These are phyloP conservation scores for Lepidium aucheri DNA, from an alignment of 345 rosid species.

Conservation along the genomic window DNA sequence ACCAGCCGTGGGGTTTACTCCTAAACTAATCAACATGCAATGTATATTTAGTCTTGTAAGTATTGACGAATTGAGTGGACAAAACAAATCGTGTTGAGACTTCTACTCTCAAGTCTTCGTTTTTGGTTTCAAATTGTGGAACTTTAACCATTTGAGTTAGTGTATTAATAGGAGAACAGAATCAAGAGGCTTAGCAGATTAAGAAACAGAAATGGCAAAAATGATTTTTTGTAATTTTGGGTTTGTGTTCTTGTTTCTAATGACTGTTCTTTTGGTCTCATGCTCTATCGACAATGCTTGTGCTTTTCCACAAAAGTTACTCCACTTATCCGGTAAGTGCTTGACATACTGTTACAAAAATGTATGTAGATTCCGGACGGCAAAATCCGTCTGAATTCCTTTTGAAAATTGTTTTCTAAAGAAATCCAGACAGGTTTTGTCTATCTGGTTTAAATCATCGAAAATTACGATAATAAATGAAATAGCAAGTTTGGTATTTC, in stretches of 20 bases:
- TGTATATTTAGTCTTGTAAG: background rate
- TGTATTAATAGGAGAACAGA: background rate
- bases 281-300: background rate
- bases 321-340: background rate
- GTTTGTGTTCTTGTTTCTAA: background rate
- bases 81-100: background rate
- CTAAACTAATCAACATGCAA: background rate
- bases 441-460: no score
- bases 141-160: background rate
- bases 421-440: no score
- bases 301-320: background rate
- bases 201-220: background rate
- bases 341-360: background rate
- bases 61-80: background rate
- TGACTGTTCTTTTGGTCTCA: background rate
- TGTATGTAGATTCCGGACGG: no score
- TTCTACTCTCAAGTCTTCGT: background rate
- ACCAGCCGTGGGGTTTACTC: background rate
- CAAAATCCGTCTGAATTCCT: no score
- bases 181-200: background rate
- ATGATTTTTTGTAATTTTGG: background rate
- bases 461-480: no score
- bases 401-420: no score
- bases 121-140: background rate
- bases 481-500: no score